These are phyloP conservation scores for Pichia gijzeniarum DNA, from an alignment of 805 yeast genomes.

Conservation along the genomic window DNA sequence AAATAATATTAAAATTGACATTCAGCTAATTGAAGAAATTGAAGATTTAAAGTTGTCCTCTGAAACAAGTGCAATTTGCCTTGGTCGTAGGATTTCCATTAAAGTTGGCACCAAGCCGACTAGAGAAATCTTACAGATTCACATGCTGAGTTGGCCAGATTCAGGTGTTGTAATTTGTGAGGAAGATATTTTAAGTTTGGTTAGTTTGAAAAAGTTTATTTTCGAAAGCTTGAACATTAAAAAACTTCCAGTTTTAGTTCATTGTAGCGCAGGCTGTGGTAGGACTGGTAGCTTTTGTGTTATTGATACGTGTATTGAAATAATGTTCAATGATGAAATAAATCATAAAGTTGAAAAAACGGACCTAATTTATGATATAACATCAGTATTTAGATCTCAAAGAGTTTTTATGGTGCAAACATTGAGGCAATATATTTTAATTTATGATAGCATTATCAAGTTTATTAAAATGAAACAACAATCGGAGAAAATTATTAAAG, in stretches of 20 bases:
- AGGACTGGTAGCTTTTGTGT: conserved; percentile 87
- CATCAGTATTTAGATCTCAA: conserved; percentile 43
- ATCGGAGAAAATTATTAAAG: not conserved
- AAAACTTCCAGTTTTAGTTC: conserved; percentile 56
- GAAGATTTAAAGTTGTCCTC: conserved; percentile 23
- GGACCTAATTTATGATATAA: conserved; percentile 42
- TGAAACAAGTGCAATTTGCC: conserved; percentile 19
- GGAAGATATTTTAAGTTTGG: conserved; percentile 49
- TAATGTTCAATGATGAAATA: not conserved
- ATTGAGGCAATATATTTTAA: conserved; percentile 45
- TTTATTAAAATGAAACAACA: conserved; percentile 19
- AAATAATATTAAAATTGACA: conserved; percentile 20
- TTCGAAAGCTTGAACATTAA: conserved; percentile 13
- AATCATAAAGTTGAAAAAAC: conserved; percentile 14
- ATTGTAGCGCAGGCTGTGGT: conserved; percentile 97
- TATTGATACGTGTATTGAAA: conserved; percentile 51
- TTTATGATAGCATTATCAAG: conserved; percentile 38
- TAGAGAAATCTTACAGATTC: conserved; percentile 64
- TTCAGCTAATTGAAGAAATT: conserved; percentile 22
- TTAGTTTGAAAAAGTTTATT: conserved; percentile 33
- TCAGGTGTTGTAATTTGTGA: conserved; percentile 56
- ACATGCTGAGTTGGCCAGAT: conserved; percentile 79
- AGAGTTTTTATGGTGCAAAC: conserved; percentile 56
- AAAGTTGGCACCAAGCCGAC: conserved; percentile 26
- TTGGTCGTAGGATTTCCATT: conserved; percentile 42